A percentile compares a stretch with the other conserved stretches of the same genome.
Conservation (phyloP, 2,329 filamentous ascomycete genomes). For the Colletotrichum echinochloae region DNA sequence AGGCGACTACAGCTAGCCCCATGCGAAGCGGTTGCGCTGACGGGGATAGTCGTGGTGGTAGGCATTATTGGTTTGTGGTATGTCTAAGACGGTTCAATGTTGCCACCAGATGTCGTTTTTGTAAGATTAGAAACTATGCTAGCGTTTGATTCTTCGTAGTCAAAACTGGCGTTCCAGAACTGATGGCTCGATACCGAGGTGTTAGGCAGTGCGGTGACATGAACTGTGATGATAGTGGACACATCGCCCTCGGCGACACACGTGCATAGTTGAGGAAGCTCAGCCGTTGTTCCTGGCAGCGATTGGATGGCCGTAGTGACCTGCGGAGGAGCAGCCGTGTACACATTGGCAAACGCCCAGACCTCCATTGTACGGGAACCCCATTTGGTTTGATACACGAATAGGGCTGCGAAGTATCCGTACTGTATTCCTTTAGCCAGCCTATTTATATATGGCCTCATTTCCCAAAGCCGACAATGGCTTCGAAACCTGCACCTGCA, state of each 20-base stretch:
- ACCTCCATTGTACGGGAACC: slow-evolving; percentile 5
- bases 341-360: slow-evolving; percentile 17
- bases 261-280: slow-evolving; percentile 11
- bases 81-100: slow-evolving; percentile 6
- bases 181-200: not conserved
- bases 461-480: not conserved
- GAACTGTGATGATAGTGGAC: not conserved
- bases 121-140: not conserved
- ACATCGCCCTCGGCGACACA: not conserved
- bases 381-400: not conserved
- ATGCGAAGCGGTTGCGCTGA: slow-evolving; percentile 6
- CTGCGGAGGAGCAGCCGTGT: not conserved
- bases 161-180: slow-evolving; percentile 1
- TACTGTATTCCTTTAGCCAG: not conserved
- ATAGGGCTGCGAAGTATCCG: not conserved
- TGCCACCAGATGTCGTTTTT: not conserved
- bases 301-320: not conserved
- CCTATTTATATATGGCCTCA: slow-evolving; percentile 6
- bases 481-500: not conserved
- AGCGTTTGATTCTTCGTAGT: not conserved
- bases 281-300: not conserved
- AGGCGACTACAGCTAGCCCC: slow-evolving; percentile 1
- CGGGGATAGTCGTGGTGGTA: not conserved
- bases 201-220: slow-evolving; percentile 2
- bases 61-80: slow-evolving; percentile 8